A percentile compares a stretch with the other conserved stretches of the same genome.
phyloP scores from a whole-genome alignment of 2,329 filamentous ascomycete genomes.

The Pseudopyricularia javanii region DNA sequence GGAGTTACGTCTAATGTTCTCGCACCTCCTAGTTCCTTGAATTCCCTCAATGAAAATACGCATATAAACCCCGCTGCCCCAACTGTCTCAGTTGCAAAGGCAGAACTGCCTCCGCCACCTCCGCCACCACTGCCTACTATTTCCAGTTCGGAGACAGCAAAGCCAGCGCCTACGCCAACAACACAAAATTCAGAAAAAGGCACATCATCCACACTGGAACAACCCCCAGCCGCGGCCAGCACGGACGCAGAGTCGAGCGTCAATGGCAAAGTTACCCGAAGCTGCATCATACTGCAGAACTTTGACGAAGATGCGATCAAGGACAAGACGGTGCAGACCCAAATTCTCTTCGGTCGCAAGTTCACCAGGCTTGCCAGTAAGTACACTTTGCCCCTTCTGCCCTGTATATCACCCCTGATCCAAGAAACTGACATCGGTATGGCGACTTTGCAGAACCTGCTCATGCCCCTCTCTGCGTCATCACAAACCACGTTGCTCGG shows the following conservation, averaged over 20 bases:
- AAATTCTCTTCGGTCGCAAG: slow-evolving; percentile 45
- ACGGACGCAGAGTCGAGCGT: slow-evolving; percentile 15
- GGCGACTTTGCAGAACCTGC: slow-evolving; percentile 30
- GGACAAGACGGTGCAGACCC: slow-evolving; percentile 44
- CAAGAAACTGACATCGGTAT: slow-evolving; percentile 1
- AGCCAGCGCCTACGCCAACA: not conserved
- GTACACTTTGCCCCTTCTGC: no score
- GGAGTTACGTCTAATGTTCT: slow-evolving; percentile 13
- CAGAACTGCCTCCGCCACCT: not conserved
- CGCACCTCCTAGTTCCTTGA: slow-evolving; percentile 13
- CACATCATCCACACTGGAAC: not conserved
- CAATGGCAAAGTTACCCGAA: slow-evolving; percentile 41
- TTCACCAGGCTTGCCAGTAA: slow-evolving; percentile 45
- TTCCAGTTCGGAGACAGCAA: not conserved
- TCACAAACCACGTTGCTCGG: slow-evolving; percentile 69
- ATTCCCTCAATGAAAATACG: slow-evolving; percentile 8
- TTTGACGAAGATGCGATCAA: slow-evolving; percentile 44
- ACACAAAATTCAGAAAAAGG: not conserved
- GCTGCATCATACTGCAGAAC: slow-evolving; percentile 47
- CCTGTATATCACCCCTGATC: not conserved
- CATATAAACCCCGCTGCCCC: not conserved
- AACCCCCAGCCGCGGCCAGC: slow-evolving; percentile 4
- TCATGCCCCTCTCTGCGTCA: slow-evolving; percentile 54
- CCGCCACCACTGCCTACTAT: not conserved
- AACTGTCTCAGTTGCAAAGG: not conserved